These are phyloP conservation scores for Orbilia brochopaga DNA, from an alignment of 2,329 filamentous ascomycete species.

Conservation along the genomic window DNA sequence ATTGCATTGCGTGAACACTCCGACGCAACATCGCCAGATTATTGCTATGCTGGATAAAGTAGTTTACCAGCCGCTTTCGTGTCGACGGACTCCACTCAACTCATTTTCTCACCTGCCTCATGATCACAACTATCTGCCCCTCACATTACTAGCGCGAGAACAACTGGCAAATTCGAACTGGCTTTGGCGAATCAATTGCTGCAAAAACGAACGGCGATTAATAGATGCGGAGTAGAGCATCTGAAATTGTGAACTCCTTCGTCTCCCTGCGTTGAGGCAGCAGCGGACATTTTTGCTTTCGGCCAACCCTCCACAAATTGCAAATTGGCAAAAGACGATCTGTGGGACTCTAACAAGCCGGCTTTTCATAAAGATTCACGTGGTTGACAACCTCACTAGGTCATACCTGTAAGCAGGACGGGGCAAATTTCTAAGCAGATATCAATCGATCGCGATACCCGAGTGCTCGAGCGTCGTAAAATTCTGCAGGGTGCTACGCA, in stretches of 20 bases:
- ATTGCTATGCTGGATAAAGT: conserved; percentile 32
- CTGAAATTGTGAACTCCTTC: neutral
- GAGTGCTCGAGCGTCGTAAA: neutral
- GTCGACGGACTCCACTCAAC: neutral
- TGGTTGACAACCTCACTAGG: conserved; percentile 20
- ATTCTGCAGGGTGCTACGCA: conserved; percentile 1
- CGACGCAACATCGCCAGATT: conserved; percentile 36
- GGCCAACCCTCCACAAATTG: neutral
- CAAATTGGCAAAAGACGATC: neutral
- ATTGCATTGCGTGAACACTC: conserved; percentile 42
- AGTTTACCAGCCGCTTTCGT: conserved; percentile 49
- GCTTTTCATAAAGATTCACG: conserved; percentile 28
- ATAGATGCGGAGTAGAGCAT: neutral
- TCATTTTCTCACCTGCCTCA: conserved; percentile 1
- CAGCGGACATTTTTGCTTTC: neutral
- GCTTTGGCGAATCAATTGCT: neutral
- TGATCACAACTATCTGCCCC: neutral
- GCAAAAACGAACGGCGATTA: neutral
- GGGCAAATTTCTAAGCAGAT: neutral
- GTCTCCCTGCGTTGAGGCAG: neutral
- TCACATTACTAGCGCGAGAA: neutral
- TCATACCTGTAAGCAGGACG: neutral
- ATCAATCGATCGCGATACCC: neutral
- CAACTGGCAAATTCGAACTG: neutral
- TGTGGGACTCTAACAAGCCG: conserved; percentile 22